Evolutionary conservation across 148 eudicot genomes (phyloP), one percentile per base, ranked within the genome.

Genomic region (Nyssa sinensis): DNA sequence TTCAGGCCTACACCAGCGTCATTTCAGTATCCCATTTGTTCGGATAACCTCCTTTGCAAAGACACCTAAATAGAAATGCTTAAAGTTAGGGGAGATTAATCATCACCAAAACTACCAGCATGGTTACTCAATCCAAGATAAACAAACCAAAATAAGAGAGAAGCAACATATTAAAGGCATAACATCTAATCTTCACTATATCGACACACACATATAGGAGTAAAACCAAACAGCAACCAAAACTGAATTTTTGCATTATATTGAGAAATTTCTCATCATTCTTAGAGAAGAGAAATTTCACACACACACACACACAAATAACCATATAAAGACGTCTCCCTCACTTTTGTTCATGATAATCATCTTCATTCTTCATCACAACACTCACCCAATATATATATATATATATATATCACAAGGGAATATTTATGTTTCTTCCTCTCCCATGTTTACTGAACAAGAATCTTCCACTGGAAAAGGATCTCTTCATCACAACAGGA

Each of bases 391-490:
- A n/a, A n/a, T n/a, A n/a, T n/a, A n/a, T n/a, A n/a, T n/a, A n/a
- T n/a, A n/a, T n/a, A n/a, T n/a, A n/a, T n/a, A n/a, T n/a, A n/a
- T 13, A 71, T 86, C 83, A 88, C 39, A 81, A 62, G n/a, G 90
- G 88, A 67, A 78, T 51, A 23, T 68, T 53, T 66, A 72, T 55
- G 58, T 67, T 85, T 33, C 72, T 61, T 70, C 75, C 89, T 81
- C 86, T 84, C 28, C 75, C 75, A 62, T 66, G 47, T 76, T 80
- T 83, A 25, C 82, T 5, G 34, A 82, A 76, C 67, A 78, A 74
- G 59, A 85, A 84, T 75, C 91, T 74, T 71, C 94, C 94, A 68
- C 92, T 85, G 1, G 94, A 90, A 76, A 83, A 80, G 2, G 94
- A 88, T 73, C 94, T 82, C 72, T 82, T 90, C 84, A 88, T 77